A percentile compares a stretch with the other conserved stretches of the same genome.
These are phyloP conservation scores for Teunomyces tritomae DNA, from an alignment of 805 yeast genomes.

Conservation along the genomic window DNA sequence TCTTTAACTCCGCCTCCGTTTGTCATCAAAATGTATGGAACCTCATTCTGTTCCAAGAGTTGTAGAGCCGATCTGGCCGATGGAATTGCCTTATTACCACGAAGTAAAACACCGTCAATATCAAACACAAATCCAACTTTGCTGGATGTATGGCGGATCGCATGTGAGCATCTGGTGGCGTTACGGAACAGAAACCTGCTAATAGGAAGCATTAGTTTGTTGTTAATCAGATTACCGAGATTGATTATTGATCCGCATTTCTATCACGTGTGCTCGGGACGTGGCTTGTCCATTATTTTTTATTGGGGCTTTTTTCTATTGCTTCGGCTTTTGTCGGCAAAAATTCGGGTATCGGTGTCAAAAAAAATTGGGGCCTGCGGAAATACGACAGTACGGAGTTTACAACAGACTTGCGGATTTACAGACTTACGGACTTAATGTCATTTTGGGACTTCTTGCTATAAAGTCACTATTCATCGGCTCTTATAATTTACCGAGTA, in stretches of 20 bases:
- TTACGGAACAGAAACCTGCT: not conserved
- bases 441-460: not conserved
- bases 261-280: not conserved
- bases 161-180: not conserved
- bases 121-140: slow-evolving; percentile 38
- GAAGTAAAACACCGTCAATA: slow-evolving; percentile 84
- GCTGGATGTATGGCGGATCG: not conserved
- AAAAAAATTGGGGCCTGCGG: no score
- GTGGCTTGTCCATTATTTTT: no score
- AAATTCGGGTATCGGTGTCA: no score
- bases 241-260: not conserved
- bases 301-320: no score
- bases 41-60: slow-evolving; percentile 47
- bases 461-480: not conserved
- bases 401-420: no score
- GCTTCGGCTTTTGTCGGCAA: no score
- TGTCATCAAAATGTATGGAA: slow-evolving; percentile 83
- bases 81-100: slow-evolving; percentile 68
- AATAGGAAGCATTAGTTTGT: not conserved
- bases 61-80: slow-evolving; percentile 61
- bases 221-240: not conserved
- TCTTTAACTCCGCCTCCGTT: slow-evolving; percentile 89
- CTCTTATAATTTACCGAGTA: not conserved
- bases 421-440: no score
- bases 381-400: no score